Conservation (phyloP, 768 basidiomycete genomes). For the Chalciporus piperatus region DNA sequence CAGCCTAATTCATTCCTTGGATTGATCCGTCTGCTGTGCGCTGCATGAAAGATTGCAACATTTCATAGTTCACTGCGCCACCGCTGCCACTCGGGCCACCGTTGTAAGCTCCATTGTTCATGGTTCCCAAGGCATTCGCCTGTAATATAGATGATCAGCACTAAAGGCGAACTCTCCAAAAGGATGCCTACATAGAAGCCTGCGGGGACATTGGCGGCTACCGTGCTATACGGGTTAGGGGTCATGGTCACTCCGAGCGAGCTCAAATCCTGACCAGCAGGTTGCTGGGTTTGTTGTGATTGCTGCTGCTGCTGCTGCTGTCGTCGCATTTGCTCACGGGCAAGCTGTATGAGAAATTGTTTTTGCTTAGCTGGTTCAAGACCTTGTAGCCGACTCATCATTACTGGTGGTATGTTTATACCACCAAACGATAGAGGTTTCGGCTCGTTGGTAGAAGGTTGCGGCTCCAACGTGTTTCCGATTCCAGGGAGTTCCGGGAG, state of each 20-base stretch:
- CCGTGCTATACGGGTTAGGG: slow-evolving; percentile 4
- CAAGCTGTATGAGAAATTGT: slow-evolving; percentile 15
- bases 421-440: slow-evolving; percentile 1
- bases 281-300: slow-evolving; percentile 18
- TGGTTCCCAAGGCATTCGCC: slow-evolving; percentile 11
- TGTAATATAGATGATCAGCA: slow-evolving; percentile 6
- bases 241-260: slow-evolving; percentile 13
- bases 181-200: slow-evolving; percentile 17
- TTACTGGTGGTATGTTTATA: slow-evolving; percentile 5
- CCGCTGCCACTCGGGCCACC: slow-evolving; percentile 7
- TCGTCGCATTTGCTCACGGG: slow-evolving; percentile 10
- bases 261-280: slow-evolving; percentile 13
- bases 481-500: slow-evolving; percentile 41
- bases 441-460: slow-evolving; percentile 3
- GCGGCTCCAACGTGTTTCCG: slow-evolving; percentile 14
- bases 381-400: slow-evolving; percentile 20
- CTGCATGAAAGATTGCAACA: slow-evolving; percentile 48
- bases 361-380: slow-evolving; percentile 25
- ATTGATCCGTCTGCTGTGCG: slow-evolving; percentile 33
- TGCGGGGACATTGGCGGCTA: slow-evolving; percentile 11
- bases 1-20: slow-evolving; percentile 20
- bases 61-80: slow-evolving; percentile 36
- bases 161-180: neutral
- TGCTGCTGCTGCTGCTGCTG: slow-evolving; percentile 27
- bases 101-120: slow-evolving; percentile 23